These are phyloP conservation scores for Globisporangium barbulae DNA, from an alignment of 352 stramenopile genomes.

Conservation along the genomic window DNA sequence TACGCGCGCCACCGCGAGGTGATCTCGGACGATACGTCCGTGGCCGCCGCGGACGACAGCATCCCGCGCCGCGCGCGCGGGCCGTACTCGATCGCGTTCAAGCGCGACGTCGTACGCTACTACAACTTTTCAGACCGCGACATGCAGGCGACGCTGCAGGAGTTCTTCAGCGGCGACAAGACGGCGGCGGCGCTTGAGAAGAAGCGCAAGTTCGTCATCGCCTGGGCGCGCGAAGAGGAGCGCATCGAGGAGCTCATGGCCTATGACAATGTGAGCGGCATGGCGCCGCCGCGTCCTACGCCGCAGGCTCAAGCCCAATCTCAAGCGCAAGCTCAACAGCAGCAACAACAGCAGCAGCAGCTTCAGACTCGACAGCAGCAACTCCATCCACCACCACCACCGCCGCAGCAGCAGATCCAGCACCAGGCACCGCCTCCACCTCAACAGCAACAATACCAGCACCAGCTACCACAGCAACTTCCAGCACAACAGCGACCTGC, in stretches of 20 bases:
- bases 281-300: background rate
- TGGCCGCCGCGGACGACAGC: conserved; percentile 9
- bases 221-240: conserved; percentile 16
- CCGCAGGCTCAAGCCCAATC: conserved; percentile 1
- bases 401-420: background rate
- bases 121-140: conserved; percentile 14
- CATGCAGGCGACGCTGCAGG: conserved; percentile 15
- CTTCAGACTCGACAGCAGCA: conserved; percentile 1
- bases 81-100: conserved; percentile 19
- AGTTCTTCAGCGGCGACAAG: conserved; percentile 17
- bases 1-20: conserved; percentile 21
- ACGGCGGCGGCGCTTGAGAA: conserved; percentile 16
- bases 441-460: background rate
- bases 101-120: conserved; percentile 19
- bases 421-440: background rate
- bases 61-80: conserved; percentile 13
- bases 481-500: conserved; percentile 1
- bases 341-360: conserved; percentile 7
- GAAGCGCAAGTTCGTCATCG: conserved; percentile 19
- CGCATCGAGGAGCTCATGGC: conserved; percentile 19
- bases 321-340: conserved; percentile 4
- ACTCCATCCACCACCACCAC: conserved; percentile 3
- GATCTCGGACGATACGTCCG: conserved; percentile 11
- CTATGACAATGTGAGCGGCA: conserved; percentile 11
- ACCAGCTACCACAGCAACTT: background rate